A percentile compares a stretch with the other conserved stretches of the same genome.
phyloP scores from a whole-genome alignment of 306 rosid species.

The Quercus glauca region DNA sequence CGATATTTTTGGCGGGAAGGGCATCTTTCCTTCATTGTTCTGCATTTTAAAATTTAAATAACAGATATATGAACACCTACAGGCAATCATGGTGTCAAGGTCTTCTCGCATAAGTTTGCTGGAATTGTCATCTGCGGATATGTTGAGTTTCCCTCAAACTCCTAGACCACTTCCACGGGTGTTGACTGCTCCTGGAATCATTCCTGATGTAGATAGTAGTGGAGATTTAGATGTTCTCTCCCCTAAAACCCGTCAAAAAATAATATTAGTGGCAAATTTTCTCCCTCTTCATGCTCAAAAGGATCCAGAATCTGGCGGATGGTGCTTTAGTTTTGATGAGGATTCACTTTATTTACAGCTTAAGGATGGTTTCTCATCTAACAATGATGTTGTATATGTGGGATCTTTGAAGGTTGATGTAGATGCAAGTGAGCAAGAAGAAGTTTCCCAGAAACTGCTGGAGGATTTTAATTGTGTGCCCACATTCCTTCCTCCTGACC shows the following conservation, averaged over 20 bases:
- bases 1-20: neutral
- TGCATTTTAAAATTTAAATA: conserved; percentile 1
- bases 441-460: conserved; percentile 55
- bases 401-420: conserved; percentile 68
- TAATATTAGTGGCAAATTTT: conserved; percentile 60
- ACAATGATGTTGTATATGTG: conserved; percentile 51
- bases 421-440: conserved; percentile 63
- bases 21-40: conserved; percentile 9
- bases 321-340: conserved; percentile 73
- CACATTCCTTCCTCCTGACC: conserved; percentile 60
- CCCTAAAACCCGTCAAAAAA: conserved; percentile 37
- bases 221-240: conserved; percentile 31
- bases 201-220: conserved; percentile 42
- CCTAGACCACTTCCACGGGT: conserved; percentile 55
- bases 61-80: neutral
- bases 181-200: conserved; percentile 48
- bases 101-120: conserved; percentile 49
- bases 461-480: conserved; percentile 82
- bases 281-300: conserved; percentile 67
- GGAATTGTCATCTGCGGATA: conserved; percentile 62
- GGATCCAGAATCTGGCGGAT: conserved; percentile 54
- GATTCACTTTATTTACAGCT: conserved; percentile 63
- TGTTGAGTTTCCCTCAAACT: conserved; percentile 48
- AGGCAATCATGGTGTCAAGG: conserved; percentile 49
- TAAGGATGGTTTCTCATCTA: conserved; percentile 62